Evolutionary conservation across 768 basidiomycete genomes (phyloP), one percentile per base, ranked within the genome.

Genomic region (Gloeophyllum trabeum): DNA sequence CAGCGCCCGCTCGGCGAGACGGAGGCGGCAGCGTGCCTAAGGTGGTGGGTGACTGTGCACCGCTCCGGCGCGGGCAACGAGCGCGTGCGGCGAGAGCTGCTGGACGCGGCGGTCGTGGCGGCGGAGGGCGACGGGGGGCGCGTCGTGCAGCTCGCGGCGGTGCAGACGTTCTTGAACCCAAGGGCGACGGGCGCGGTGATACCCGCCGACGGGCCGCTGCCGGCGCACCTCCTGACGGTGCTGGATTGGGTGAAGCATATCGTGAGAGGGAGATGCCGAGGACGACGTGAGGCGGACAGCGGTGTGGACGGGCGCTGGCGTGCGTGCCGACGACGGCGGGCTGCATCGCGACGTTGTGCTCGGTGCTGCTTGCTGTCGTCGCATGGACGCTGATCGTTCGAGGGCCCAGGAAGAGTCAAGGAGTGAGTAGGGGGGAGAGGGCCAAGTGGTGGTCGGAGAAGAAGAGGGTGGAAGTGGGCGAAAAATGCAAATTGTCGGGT

Each of bases 1-100:
- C 59, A 69, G 4, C 67, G 85, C 13, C 81, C 91, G 3, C 67
- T 99, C 20, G 55, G 58, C 3, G 75, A 86, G 53, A 61, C 65
- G 4, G 88, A 97, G 53, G 80, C 85, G 61, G 56, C 81, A n/a
- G 79, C 77, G 2, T 91, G 86, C 58, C 63, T 97, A 47, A 75
- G 76, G 44, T 98, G 96, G 94, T 92, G 92, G 86, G 66, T 71
- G 22, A 69, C 71, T 40, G 62, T 59, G 22, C 62, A 64, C 20
- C 56, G 54, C 28, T 57, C 51, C 26, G 48, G 54, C 12, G 39
- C 61, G 12, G 59, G 67, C n/a, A 59, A 73, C 38, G 46, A 61
- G 12, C 62, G 65, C 16, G 68, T 69, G 46, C 80, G 69, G 48
- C 65, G 54, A 2, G 71, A 86, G 43, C 67, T 98, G 14, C 61